phyloP scores from a whole-genome alignment of 106 monocot genomes.

The Dendrobium nobile region DNA sequence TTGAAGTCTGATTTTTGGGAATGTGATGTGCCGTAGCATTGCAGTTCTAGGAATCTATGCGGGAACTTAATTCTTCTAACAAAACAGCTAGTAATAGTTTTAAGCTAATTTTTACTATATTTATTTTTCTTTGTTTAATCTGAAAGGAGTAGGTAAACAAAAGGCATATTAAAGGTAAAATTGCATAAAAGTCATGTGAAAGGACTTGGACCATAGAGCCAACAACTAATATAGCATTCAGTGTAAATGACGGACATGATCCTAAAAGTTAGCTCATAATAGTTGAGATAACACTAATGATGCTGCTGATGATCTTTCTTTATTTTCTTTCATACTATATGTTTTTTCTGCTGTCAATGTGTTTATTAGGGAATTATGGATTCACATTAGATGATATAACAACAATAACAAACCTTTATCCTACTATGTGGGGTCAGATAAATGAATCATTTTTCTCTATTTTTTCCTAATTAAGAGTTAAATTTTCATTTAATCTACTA shows the following conservation, averaged over 20 bases:
- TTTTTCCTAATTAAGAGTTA: no score
- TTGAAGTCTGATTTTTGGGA: not conserved
- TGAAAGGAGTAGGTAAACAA: not conserved
- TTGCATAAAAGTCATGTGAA: no score
- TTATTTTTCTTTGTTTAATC: not conserved
- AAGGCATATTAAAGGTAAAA: not conserved
- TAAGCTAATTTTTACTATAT: not conserved
- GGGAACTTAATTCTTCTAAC: not conserved
- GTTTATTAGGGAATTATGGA: not conserved
- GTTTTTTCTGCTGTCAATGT: not conserved
- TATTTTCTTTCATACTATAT: not conserved
- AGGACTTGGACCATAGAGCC: not conserved
- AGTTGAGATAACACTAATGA: not conserved
- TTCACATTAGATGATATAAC: no score
- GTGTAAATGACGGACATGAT: not conserved
- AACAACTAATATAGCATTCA: not conserved
- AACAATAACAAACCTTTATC: no score
- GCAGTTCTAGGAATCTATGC: not conserved
- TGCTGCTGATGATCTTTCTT: not conserved
- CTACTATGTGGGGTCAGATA: no score
- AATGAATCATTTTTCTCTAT: no score
- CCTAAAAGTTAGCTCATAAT: not conserved
- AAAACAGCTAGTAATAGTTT: not conserved
- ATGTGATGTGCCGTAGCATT: not conserved
- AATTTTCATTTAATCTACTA: no score